Conservation (phyloP, 2,329 filamentous ascomycete genomes). For the Ophiostoma sp. region DNA sequence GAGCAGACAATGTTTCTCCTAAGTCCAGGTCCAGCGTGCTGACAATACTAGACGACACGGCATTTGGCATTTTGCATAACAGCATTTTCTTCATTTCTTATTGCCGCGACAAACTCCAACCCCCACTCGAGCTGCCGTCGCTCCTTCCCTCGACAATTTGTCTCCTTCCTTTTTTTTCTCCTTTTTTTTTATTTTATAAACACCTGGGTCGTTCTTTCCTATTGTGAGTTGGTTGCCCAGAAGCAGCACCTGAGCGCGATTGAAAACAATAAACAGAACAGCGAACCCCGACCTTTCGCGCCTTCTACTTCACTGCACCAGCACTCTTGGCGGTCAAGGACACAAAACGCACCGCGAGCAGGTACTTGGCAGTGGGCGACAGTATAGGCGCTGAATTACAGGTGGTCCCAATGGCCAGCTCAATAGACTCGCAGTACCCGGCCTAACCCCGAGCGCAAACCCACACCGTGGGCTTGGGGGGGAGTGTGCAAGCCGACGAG, state of each 20-base stretch:
- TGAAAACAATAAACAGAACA: background rate
- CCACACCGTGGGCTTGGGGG: conserved; percentile 28
- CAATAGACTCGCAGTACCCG: conserved; percentile 1
- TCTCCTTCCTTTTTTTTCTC: background rate
- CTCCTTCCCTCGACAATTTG: background rate
- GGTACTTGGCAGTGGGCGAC: background rate
- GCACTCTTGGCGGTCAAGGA: background rate
- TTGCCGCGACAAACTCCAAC: conserved; percentile 10
- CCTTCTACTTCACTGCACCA: background rate
- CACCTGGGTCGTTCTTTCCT: background rate
- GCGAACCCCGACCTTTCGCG: background rate
- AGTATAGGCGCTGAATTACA: background rate
- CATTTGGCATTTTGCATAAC: background rate
- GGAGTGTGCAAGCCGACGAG: background rate
- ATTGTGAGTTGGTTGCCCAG: background rate
- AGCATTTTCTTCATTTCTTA: background rate
- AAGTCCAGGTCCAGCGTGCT: background rate
- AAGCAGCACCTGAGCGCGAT: background rate
- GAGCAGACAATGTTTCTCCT: background rate
- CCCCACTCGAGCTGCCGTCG: conserved; percentile 5
- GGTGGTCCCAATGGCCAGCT: background rate
- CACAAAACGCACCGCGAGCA: background rate
- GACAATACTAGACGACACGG: background rate
- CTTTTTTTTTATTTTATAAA: background rate
- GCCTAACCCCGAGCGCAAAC: conserved; percentile 22